phyloP scores from a whole-genome alignment of 495 filamentous ascomycete genomes.

The Neurospora intermedia region DNA sequence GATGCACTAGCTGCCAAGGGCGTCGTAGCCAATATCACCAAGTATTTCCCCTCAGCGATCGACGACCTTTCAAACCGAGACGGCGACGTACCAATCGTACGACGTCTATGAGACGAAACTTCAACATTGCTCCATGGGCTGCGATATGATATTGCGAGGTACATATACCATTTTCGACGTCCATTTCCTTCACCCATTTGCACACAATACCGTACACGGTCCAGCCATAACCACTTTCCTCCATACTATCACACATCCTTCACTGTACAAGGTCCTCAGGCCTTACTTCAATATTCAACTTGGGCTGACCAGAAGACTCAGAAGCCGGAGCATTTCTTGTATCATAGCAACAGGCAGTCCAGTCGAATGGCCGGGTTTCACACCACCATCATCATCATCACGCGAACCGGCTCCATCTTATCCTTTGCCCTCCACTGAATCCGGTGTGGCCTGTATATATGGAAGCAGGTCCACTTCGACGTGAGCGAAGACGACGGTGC shows the following conservation, averaged over 20 bases:
- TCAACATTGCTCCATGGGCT: background rate
- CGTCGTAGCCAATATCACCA: background rate
- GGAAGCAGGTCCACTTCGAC: slow-evolving; percentile 13
- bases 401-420: background rate
- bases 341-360: background rate
- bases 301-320: background rate
- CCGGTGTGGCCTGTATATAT: slow-evolving; percentile 3
- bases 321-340: background rate
- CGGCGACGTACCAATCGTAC: background rate
- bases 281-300: background rate
- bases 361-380: background rate
- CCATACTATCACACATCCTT: background rate
- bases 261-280: background rate
- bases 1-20: background rate
- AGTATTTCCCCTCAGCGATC: background rate
- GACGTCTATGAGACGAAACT: background rate
- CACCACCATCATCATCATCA: background rate
- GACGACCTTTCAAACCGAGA: background rate
- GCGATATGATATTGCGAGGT: background rate
- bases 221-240: background rate
- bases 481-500: slow-evolving; percentile 8
- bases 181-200: background rate
- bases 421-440: background rate
- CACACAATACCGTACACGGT: background rate
- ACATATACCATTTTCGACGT: background rate